A percentile compares a stretch with the other conserved stretches of the same genome.
These are phyloP conservation scores for Roridomyces roridus DNA, from an alignment of 768 basidiomycete genomes.

Conservation along the genomic window DNA sequence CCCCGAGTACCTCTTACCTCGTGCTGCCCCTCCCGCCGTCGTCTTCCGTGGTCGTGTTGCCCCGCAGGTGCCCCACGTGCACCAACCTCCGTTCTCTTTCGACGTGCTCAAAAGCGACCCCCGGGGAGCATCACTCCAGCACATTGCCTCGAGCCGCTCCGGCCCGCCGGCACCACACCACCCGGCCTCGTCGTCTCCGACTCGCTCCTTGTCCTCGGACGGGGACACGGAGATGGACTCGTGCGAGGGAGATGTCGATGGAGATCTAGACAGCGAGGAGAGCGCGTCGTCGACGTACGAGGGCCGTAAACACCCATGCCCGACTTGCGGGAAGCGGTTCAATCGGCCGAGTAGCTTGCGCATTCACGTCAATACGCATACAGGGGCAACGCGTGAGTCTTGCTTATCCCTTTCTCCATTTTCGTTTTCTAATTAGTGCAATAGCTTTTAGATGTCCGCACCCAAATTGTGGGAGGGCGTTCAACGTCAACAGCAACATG, in stretches of 20 bases:
- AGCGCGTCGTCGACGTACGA: neutral
- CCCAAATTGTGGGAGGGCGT: slow-evolving; percentile 8
- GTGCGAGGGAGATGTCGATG: neutral
- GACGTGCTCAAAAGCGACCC: slow-evolving; percentile 2
- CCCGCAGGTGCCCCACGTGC: neutral
- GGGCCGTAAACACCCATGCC: neutral
- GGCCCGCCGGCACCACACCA: neutral
- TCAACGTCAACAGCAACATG: slow-evolving; percentile 20
- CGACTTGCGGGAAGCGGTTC: slow-evolving; percentile 38
- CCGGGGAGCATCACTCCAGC: neutral
- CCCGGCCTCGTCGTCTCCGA: neutral
- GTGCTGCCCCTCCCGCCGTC: neutral
- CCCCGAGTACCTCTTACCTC: neutral
- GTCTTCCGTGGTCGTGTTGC: neutral
- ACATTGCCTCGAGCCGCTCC: slow-evolving; percentile 3
- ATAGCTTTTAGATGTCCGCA: slow-evolving; percentile 6
- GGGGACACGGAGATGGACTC: neutral
- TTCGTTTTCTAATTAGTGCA: neutral
- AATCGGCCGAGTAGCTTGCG: slow-evolving; percentile 71
- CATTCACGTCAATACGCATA: slow-evolving; percentile 72
- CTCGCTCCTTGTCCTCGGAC: neutral
- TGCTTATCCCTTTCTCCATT: no score
- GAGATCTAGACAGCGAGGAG: neutral
- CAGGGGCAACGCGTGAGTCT: slow-evolving; percentile 66
- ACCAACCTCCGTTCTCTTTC: neutral